phyloP scores from a whole-genome alignment of 2,329 filamentous ascomycete genomes.

The Daldinia sp. region DNA sequence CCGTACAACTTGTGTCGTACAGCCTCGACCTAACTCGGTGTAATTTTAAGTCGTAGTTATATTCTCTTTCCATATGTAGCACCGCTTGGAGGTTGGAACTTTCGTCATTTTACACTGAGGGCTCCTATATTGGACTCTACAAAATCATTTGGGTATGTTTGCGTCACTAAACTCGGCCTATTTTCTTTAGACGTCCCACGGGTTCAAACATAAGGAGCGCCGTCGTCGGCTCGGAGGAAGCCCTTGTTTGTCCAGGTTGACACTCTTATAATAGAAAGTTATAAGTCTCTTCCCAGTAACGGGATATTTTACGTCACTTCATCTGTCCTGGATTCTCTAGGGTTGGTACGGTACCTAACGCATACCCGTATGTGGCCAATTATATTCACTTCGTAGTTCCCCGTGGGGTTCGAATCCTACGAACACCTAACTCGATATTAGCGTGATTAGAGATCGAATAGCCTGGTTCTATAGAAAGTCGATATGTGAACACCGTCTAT shows the following conservation, averaged over 20 bases:
- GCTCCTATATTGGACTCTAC: constrained; percentile 9
- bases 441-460: neutral
- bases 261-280: neutral
- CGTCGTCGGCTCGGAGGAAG: neutral
- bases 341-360: neutral
- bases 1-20: constrained; percentile 28
- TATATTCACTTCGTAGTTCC: constrained; percentile 16
- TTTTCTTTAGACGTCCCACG: constrained; percentile 4
- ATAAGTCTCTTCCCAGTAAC: constrained; percentile 1
- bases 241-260: constrained; percentile 21
- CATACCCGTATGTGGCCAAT: constrained; percentile 14
- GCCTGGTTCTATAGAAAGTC: too few relatives aligned
- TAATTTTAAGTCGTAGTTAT: constrained; percentile 22
- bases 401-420: constrained; percentile 28
- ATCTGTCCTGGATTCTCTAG: neutral
- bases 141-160: constrained; percentile 25
- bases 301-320: constrained; percentile 22
- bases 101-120: neutral
- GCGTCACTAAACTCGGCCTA: constrained; percentile 15
- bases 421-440: neutral
- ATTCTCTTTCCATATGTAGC: neutral
- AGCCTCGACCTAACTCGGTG: constrained; percentile 32
- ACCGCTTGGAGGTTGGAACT: neutral
- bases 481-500: neutral
- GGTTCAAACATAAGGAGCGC: neutral